Base-by-base conservation (phyloP, 129 eudicot species). In the Flaveria bidentis region DNA sequence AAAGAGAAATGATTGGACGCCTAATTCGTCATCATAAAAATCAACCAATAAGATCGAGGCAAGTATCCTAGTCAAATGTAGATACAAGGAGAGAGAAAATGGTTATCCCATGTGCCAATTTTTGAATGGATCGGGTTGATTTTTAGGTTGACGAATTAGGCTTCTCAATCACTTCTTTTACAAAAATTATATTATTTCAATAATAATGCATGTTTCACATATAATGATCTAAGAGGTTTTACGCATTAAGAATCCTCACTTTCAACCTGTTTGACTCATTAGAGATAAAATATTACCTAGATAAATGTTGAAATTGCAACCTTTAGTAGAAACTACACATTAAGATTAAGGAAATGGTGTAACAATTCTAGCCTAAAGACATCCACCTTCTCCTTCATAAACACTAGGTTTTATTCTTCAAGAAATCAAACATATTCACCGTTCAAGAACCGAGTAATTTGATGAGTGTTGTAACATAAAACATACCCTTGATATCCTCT, bases 401-500 rank as follows among this genome's bases (percentile, higher is more conserved):
- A 26, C 6, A 64, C 47, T 16, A 20, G 30, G 63, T 57, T 57
- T 64, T 7, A 15, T n/a, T 30, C 46, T 28, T 30, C 41, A 33
- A 64, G 16, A 64, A 36, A 46, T 64, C 44, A 64, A 64, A 36
- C n/a, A 25, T 13, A 18, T 12, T 25, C 14, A 8, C 16, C 17
- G 12, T 61, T 13, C 42, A 61, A 61, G 42, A 61, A 61, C 18
- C 17, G 10, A 25, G n/a, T 39, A 41, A 61, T 12, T 60, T 11
- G 42, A 61, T 26, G 0, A 60, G 15, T 26, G 42, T 26, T 13
- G 9, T 61, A 9, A 17, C 22, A 49, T 28, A 68, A 74, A 15
- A 33, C 79, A 45, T 87, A 91, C 97, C 96, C 67, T 85, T 79
- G 50, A 91, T 79, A 69, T 91, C 97, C 25, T 91, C 91, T 66